Base-by-base conservation (phyloP, 176 grass and related monocot species). In the Phoenix roebelenii region DNA sequence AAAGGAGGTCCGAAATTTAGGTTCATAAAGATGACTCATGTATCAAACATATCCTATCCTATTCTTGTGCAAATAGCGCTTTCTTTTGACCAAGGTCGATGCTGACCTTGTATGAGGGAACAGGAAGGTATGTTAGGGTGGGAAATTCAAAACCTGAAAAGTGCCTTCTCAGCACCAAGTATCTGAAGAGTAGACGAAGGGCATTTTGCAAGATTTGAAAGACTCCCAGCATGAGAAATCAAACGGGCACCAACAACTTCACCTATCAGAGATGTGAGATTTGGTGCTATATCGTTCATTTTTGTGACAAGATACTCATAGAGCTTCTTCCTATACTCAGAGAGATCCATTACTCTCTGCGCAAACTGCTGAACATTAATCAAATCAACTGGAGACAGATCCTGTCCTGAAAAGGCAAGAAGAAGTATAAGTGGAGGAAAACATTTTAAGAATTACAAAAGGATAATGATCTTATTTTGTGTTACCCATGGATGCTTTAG, bases 301-400 rank as follows among this genome's bases (percentile, higher is more conserved):
- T 91, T 97, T 23, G 92, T 91, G 10, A 98, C 87, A 25, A 98
- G 88, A 76, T 98, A 98, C 17, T 98, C 93, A n/a, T 98, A 85
- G 12, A 98, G 80, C 6, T 89, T 92, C 81, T 85, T 98, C 59
- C 90, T 68, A 22, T 95, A 95, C 49, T 95, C 90, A 55, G 90
- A 89, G 0, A 95, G 67, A 70, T 95, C 76, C 79, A 95, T 95
- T 68, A 95, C 85, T 28, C 82, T 83, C 75, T 86, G 82, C 7
- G 90, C 85, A 68, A 95, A 95, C 61, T 86, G 85, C 69, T 95
- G 82, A 28, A 95, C 85, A 67, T 86, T 86, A 25, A 95, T 89
- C 76, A 95, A 79, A 77, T 95, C 85, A 66, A 95, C 66, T 61
- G 85, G 79, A 67, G 90, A 89, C 10, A 95, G 71, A 60, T 95